These are phyloP conservation scores for Aspergillus sclerotioniger DNA, from an alignment of 495 filamentous ascomycete genomes.

Conservation along the genomic window DNA sequence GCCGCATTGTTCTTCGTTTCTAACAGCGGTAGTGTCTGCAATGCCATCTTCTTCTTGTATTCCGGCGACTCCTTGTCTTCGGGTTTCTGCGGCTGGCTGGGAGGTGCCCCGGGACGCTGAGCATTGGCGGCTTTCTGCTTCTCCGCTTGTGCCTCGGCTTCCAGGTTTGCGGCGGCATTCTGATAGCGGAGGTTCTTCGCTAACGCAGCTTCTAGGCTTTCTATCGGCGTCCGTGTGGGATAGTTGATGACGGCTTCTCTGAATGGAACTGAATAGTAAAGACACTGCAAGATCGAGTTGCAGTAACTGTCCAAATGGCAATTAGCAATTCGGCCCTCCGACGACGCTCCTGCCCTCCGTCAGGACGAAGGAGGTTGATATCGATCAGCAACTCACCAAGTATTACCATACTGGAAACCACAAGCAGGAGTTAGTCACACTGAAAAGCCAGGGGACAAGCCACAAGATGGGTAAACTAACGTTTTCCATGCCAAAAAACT, in stretches of 20 bases:
- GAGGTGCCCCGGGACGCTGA: conserved; percentile 46
- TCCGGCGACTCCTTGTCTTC: conserved; percentile 84
- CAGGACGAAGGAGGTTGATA: neutral
- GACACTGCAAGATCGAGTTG: conserved; percentile 95
- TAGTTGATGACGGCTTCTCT: conserved; percentile 94
- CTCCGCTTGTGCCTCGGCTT: conserved; percentile 44
- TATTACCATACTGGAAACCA: conserved; percentile 80
- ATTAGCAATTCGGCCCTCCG: conserved; percentile 8
- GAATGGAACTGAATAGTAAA: conserved; percentile 93
- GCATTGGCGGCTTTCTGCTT: conserved; percentile 41
- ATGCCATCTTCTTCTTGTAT: conserved; percentile 93
- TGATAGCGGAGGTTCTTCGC: conserved; percentile 47
- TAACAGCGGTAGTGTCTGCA: conserved; percentile 81
- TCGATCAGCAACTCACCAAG: conserved; percentile 66
- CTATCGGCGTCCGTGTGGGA: conserved; percentile 62
- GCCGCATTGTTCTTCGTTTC: conserved; percentile 74
- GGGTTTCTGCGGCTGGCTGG: conserved; percentile 64
- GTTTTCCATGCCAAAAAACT: conserved; percentile 98
- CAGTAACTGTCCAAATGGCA: conserved; percentile 67
- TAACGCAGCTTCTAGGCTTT: conserved; percentile 49
- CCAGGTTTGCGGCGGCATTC: conserved; percentile 37
- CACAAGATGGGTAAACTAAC: conserved; percentile 50
- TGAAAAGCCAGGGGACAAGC: conserved; percentile 7
- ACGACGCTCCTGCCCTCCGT: neutral
- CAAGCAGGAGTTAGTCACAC: conserved; percentile 22